Percentiles rank a stretch among this genome's conserved stretches.
These are phyloP conservation scores for Gossypium schwendimanii DNA, from an alignment of 441 rosid genomes.

Conservation along the genomic window DNA sequence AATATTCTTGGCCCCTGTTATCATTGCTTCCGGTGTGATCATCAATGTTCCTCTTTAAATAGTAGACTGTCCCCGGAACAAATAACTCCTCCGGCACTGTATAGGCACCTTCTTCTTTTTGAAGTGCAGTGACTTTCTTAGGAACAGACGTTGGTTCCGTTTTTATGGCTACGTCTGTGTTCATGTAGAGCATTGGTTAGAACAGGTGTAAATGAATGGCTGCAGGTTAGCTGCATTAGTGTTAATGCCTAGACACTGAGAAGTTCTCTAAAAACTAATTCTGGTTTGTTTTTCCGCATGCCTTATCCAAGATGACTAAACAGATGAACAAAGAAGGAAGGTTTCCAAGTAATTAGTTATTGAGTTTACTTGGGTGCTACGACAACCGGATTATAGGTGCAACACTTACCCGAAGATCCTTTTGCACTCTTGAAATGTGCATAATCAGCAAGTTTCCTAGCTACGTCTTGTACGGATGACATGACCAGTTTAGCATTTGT, in stretches of 20 bases:
- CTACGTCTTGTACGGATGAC: constrained; percentile 83
- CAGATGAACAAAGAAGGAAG: background rate
- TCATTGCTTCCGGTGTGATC: constrained; percentile 11
- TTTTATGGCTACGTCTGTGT: constrained; percentile 32
- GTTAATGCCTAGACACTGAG: background rate
- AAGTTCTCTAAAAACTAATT: background rate
- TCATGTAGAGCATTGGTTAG: background rate
- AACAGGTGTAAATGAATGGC: background rate
- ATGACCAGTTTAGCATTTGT: constrained; percentile 85
- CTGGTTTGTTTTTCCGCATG: background rate
- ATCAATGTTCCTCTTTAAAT: constrained; percentile 53
- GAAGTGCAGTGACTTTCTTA: background rate
- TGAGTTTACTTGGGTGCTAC: background rate
- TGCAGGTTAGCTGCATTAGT: background rate
- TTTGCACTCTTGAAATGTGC: constrained; percentile 53
- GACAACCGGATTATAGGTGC: background rate
- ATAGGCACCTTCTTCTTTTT: constrained; percentile 2
- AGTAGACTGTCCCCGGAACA: constrained; percentile 73
- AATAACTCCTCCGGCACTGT: constrained; percentile 52
- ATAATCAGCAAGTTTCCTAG: constrained; percentile 74
- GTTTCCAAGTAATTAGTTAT: background rate
- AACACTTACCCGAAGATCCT: constrained; percentile 39
- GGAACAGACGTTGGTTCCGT: background rate
- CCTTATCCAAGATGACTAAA: background rate
- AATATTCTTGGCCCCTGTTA: constrained; percentile 39